Percentiles rank a stretch among this genome's conserved stretches.
These are phyloP conservation scores for Elsinoe batatas DNA, from an alignment of 2,329 filamentous ascomycete genomes.

Conservation along the genomic window DNA sequence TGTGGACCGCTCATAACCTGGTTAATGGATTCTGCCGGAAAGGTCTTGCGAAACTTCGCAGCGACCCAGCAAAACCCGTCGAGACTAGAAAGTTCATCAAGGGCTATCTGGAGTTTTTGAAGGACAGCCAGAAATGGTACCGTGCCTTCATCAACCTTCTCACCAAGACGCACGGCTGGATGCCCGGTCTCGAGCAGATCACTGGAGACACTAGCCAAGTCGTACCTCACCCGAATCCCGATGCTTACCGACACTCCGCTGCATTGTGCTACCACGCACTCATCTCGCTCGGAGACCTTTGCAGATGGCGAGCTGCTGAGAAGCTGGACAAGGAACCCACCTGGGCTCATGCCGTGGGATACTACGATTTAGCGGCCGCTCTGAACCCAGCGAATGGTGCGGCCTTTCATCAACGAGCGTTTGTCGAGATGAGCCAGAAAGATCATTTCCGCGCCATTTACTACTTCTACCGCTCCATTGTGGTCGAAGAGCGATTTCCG, in stretches of 20 bases:
- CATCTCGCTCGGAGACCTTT: slow-evolving; percentile 80
- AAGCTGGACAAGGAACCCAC: slow-evolving; percentile 62
- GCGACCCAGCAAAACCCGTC: slow-evolving; percentile 45
- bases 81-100: slow-evolving; percentile 70
- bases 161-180: slow-evolving; percentile 48
- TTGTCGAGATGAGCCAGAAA: slow-evolving; percentile 67
- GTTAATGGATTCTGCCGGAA: slow-evolving; percentile 47
- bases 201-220: slow-evolving; percentile 28
- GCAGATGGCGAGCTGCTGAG: slow-evolving; percentile 70
- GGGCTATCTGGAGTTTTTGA: slow-evolving; percentile 74
- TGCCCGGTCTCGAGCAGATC: slow-evolving; percentile 49
- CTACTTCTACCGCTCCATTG: slow-evolving; percentile 75
- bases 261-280: slow-evolving; percentile 64
- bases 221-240: background rate
- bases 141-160: slow-evolving; percentile 72
- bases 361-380: slow-evolving; percentile 72
- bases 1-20: slow-evolving; percentile 71
- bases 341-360: slow-evolving; percentile 70
- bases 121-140: slow-evolving; percentile 81
- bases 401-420: slow-evolving; percentile 82
- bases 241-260: background rate
- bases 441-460: slow-evolving; percentile 81
- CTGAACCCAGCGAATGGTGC: slow-evolving; percentile 70
- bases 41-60: slow-evolving; percentile 37
- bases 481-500: slow-evolving; percentile 63